These are phyloP conservation scores for Ogataea kodamae DNA, from an alignment of 805 yeast genomes.

Conservation along the genomic window DNA sequence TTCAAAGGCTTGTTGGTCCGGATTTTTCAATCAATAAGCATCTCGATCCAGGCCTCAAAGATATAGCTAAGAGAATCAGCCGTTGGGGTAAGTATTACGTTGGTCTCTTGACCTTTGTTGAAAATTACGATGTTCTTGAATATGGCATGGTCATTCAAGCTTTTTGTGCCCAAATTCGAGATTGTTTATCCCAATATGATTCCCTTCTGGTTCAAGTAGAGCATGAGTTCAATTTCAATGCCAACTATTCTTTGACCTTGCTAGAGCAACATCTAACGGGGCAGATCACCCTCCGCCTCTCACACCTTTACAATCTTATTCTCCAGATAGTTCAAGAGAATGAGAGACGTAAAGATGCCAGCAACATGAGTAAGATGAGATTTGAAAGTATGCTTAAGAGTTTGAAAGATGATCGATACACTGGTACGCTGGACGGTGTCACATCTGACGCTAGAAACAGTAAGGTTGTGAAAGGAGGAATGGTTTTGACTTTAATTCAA, in stretches of 20 bases:
- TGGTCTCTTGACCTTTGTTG: slow-evolving; percentile 57
- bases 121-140: slow-evolving; percentile 47
- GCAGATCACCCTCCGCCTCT: slow-evolving; percentile 37
- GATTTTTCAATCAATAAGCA: slow-evolving; percentile 69
- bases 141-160: slow-evolving; percentile 76
- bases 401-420: slow-evolving; percentile 39
- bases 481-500: slow-evolving; percentile 61
- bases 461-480: slow-evolving; percentile 72
- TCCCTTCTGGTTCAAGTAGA: slow-evolving; percentile 44
- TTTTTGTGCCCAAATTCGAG: slow-evolving; percentile 58
- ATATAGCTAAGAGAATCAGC: slow-evolving; percentile 58
- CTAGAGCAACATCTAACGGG: slow-evolving; percentile 50
- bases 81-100: slow-evolving; percentile 61
- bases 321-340: slow-evolving; percentile 49
- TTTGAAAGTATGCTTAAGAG: slow-evolving; percentile 33
- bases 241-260: slow-evolving; percentile 54
- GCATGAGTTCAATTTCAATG: slow-evolving; percentile 44
- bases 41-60: slow-evolving; percentile 70
- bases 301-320: slow-evolving; percentile 56
- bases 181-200: slow-evolving; percentile 37
- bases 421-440: slow-evolving; percentile 47
- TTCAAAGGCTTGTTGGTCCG: slow-evolving; percentile 58
- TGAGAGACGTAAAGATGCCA: slow-evolving; percentile 35
- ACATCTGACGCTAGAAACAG: slow-evolving; percentile 51
- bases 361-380: slow-evolving; percentile 26